Conservation (phyloP, 2,329 filamentous ascomycete species). For the Trichoderma koningiopsis region DNA sequence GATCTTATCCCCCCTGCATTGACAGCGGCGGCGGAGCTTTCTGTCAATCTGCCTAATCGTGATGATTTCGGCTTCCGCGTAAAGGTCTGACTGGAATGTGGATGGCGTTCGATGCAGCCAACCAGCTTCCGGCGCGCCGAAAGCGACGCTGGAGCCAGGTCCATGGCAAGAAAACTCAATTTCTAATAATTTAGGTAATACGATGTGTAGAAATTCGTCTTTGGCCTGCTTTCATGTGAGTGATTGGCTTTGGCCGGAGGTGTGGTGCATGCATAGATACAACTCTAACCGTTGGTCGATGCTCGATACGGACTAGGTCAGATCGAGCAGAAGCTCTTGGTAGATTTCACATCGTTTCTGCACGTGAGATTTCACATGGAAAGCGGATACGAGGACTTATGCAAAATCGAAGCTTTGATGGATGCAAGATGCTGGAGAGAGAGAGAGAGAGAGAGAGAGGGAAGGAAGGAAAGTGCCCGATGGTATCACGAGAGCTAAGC, state of each 20-base stretch:
- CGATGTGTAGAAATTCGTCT: neutral
- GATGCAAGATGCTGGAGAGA: neutral
- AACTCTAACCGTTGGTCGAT: neutral
- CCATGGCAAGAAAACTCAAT: neutral
- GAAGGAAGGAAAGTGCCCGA: neutral
- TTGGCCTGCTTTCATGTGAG: neutral
- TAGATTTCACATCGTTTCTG: neutral
- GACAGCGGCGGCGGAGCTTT: neutral
- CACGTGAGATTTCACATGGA: neutral
- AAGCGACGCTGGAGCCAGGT: neutral
- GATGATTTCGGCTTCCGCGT: slow-evolving; percentile 11
- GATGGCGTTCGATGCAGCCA: neutral
- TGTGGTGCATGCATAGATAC: neutral
- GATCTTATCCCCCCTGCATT: neutral
- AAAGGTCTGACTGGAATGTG: slow-evolving; percentile 17
- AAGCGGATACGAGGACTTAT: neutral
- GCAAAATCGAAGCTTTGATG: neutral
- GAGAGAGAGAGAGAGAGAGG: neutral
- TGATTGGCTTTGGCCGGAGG: neutral
- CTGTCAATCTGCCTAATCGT: neutral
- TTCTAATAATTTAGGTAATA: neutral
- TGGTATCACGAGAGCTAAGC: neutral
- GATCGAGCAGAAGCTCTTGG: neutral
- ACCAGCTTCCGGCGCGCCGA: neutral
- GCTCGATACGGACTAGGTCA: neutral